Evolutionary conservation across 73 alveolate genomes (phyloP).

Genomic region (Paraurostyla sp.): DNA sequence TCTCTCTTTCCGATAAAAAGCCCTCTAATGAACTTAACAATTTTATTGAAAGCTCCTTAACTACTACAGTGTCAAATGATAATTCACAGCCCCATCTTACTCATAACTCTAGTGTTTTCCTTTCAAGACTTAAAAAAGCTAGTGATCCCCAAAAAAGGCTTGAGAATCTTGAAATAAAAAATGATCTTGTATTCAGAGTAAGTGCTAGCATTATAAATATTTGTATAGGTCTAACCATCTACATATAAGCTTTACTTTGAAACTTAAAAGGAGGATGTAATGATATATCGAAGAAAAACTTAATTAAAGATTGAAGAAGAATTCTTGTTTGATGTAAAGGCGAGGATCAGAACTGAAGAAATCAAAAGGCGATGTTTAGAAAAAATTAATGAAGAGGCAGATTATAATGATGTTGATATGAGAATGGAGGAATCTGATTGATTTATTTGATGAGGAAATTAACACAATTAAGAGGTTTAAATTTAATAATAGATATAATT

Average conservation of each 20-base stretch:
- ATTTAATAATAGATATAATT: too few relatives aligned
- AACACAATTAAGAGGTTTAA: too few relatives aligned
- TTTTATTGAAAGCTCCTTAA: background rate
- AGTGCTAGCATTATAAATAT: background rate
- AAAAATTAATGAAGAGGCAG: background rate
- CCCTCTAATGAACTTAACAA: background rate
- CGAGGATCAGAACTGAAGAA: background rate
- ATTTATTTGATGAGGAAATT: too few relatives aligned
- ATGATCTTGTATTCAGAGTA: constrained; percentile 25
- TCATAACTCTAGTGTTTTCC: background rate
- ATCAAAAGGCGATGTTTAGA: constrained; percentile 11
- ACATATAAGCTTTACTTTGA: constrained; percentile 11
- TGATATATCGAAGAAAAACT: constrained; percentile 37
- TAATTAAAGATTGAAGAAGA: constrained; percentile 40
- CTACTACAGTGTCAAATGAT: too few relatives aligned
- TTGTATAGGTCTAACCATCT: background rate
- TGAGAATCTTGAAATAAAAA: background rate
- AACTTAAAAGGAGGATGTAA: background rate
- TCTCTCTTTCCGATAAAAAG: background rate
- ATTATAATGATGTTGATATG: too few relatives aligned
- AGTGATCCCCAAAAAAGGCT: background rate
- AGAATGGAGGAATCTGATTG: too few relatives aligned
- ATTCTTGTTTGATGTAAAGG: constrained; percentile 12
- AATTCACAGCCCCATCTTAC: too few relatives aligned
- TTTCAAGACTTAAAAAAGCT: background rate